phyloP scores from a whole-genome alignment of 2,329 filamentous ascomycete genomes.

The Zymoseptoria pseudotritici region DNA sequence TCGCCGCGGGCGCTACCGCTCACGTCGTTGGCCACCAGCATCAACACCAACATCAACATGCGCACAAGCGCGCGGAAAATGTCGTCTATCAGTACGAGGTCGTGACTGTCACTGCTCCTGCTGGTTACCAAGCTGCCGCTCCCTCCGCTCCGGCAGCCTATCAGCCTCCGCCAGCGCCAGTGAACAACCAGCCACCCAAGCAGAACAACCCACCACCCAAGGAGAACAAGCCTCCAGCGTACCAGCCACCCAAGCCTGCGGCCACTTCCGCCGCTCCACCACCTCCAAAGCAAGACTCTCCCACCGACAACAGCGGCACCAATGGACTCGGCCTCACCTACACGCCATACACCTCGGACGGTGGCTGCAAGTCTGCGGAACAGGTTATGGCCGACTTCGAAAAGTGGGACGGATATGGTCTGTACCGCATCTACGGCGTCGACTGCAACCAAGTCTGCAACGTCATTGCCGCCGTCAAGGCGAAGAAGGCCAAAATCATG shows the following conservation, averaged over 20 bases:
- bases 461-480: slow-evolving; percentile 55
- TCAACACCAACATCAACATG: slow-evolving; percentile 29
- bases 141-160: slow-evolving; percentile 26
- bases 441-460: slow-evolving; percentile 67
- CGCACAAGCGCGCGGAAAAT: slow-evolving; percentile 28
- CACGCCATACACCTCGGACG: slow-evolving; percentile 49
- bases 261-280: slow-evolving; percentile 10
- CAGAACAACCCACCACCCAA: slow-evolving; percentile 15
- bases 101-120: slow-evolving; percentile 40
- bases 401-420: slow-evolving; percentile 50
- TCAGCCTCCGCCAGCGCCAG: slow-evolving; percentile 45
- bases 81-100: slow-evolving; percentile 28
- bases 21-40: slow-evolving; percentile 16
- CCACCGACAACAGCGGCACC: slow-evolving; percentile 3
- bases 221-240: slow-evolving; percentile 7
- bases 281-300: slow-evolving; percentile 5
- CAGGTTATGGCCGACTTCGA: slow-evolving; percentile 60
- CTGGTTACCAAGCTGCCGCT: slow-evolving; percentile 26
- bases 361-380: slow-evolving; percentile 58
- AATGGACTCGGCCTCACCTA: slow-evolving; percentile 48
- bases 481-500: slow-evolving; percentile 63
- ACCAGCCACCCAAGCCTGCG: slow-evolving; percentile 7
- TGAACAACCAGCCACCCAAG: slow-evolving; percentile 6
- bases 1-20: slow-evolving; percentile 19
- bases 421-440: slow-evolving; percentile 70